These are phyloP conservation scores for Pistacia atlantica DNA, from an alignment of 345 rosid species.

Conservation along the genomic window DNA sequence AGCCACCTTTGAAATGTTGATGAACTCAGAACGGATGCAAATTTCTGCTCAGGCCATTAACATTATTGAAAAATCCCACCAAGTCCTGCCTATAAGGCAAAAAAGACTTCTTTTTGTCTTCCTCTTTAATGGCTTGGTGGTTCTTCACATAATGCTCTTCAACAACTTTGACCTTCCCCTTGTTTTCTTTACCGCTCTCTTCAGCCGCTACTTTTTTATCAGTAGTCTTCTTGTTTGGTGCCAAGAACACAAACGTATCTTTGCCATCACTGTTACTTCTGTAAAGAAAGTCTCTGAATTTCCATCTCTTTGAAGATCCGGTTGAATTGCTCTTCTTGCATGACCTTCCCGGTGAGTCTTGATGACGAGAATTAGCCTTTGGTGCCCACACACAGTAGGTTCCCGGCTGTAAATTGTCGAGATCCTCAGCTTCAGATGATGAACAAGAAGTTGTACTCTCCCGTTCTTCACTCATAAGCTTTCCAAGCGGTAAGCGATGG, in stretches of 20 bases:
- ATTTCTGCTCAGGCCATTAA: conserved; percentile 52
- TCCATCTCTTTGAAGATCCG: conserved; percentile 75
- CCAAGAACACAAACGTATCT: conserved; percentile 44
- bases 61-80: conserved; percentile 50
- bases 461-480: conserved; percentile 60
- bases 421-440: conserved; percentile 63
- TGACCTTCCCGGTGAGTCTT: conserved; percentile 27
- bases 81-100: conserved; percentile 57
- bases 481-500: conserved; percentile 43
- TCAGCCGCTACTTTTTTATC: background rate
- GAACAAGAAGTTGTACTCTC: conserved; percentile 44
- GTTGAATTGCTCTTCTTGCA: conserved; percentile 62
- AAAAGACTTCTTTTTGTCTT: conserved; percentile 44
- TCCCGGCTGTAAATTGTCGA: conserved; percentile 47
- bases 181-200: background rate
- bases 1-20: conserved; percentile 21
- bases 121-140: conserved; percentile 25
- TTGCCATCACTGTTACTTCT: conserved; percentile 59
- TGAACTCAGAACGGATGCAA: conserved; percentile 52
- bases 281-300: conserved; percentile 50
- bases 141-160: conserved; percentile 18
- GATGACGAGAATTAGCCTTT: conserved; percentile 13
- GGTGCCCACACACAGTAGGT: conserved; percentile 81
- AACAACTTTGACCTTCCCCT: conserved; percentile 3
- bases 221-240: conserved; percentile 31